Conservation (phyloP, 2,329 filamentous ascomycete genomes). For the Periglandula ipomoeae region DNA sequence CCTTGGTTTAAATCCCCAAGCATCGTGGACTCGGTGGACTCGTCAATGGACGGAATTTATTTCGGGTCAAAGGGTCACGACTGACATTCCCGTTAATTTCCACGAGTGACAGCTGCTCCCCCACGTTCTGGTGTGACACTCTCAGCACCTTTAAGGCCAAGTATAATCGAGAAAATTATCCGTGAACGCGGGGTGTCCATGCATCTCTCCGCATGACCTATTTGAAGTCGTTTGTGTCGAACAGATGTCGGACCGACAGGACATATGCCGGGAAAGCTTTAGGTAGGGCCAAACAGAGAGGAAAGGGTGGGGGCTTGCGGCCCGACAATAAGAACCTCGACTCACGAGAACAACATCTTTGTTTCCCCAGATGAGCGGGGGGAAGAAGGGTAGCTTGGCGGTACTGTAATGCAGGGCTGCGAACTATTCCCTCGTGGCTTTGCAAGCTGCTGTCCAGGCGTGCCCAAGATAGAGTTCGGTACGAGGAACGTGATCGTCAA, state of each 20-base stretch:
- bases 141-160: neutral
- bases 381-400: no score
- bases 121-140: neutral
- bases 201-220: neutral
- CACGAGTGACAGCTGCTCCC: neutral
- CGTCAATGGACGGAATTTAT: no score
- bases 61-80: no score
- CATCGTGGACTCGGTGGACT: no score
- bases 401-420: no score
- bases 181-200: neutral
- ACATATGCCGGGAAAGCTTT: neutral
- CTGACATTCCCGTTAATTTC: no score
- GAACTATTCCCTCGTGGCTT: no score
- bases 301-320: neutral
- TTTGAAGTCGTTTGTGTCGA: neutral
- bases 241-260: neutral
- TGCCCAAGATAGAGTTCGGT: no score
- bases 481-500: no score
- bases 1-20: neutral
- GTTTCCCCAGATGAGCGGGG: no score
- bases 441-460: no score
- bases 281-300: no score
- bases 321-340: neutral
- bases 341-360: neutral
- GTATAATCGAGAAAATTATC: neutral